Base-by-base conservation (phyloP, 2,329 filamentous ascomycete species). In the Ambrosiella beaveri region DNA sequence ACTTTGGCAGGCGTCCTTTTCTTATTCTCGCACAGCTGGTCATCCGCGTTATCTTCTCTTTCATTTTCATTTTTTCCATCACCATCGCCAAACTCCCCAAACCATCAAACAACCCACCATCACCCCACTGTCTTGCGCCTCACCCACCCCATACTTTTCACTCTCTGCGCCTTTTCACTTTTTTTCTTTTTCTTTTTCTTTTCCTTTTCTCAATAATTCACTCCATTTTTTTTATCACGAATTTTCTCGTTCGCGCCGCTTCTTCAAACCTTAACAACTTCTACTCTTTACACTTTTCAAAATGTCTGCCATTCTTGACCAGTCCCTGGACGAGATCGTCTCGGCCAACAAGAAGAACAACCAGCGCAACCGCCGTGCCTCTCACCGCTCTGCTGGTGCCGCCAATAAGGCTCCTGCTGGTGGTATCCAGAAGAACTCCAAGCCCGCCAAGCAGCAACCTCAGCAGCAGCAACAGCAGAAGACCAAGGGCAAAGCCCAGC, bases 281-380 rank as follows among this genome's bases (percentile, higher is more conserved):
- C 8, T 13, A 45, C 40, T 55, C 50, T 54, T 61, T 60, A 62
- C 52, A 58, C 60, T 39, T 63, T 62, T 67, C 72, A 85, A 66
- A 65, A 95, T 95, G 89, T 88, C 88, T 77, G 85, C 82, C 76
- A 96, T 96, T 76, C 86, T 98, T 69, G 89, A 96, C 72, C 85
- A 94, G 77, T 90, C 89, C 75, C 87, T 98, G 65, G 93, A 97
- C 71, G 89, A 96, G 75, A 96, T 98, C 73, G 84, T 95, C 76
- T 88, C 85, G 71, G 86, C 82, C 68, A 82, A 80, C 71, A 80
- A 77, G 65, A 74, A 74, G 66, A 79, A 73, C 69, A 41, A 15
- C 68, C 82, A 78, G 71, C 79, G 73, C 68, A 75, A 72, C 71
- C 77, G 77, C 63, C 72, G 72, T 64, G 70, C 69, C 60, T 67